Base-by-base conservation (phyloP, 345 rosid species). In the Hevea brasiliensis region DNA sequence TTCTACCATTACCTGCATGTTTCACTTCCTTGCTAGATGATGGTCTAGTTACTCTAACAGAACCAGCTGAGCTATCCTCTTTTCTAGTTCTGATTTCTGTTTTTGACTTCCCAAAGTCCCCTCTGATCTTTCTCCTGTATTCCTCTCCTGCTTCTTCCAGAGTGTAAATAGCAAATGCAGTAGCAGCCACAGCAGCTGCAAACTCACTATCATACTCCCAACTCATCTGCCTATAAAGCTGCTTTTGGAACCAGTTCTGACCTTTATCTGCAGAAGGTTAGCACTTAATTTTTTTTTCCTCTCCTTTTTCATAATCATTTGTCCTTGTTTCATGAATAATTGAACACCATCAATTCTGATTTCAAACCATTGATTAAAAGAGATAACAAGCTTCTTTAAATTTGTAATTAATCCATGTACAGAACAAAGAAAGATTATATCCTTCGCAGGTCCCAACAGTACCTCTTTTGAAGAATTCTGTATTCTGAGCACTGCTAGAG, bases 131-230 rank as follows among this genome's bases (percentile, higher is more conserved):
- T 70, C 80, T 79, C 32, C 67, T 60, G 17, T 64, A 24, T 41
- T 74, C 72, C 23, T 56, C 72, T 65, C 75, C 82, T 3, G 80
- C 79, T 70, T 84, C 92, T 44, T 88, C 90, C 20, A 73, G 45
- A 2, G 86, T 74, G 75, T 40, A 61, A 32, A 90, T 71, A 45
- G 85, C 80, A 37, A 76, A 87, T 59, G 95, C 85, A 57, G 78
- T 81, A 8, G 93, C 95, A 41, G 90, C 93, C 44, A 89, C 89
- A 51, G 91, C 88, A 58, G 73, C 72, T 44, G 89, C 87, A 45
- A 77, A 83, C 78, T 86, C 88, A 3, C 61, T 3, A 61, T 74
- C 79, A 51, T 78, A 76, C 37, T 71, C 61, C 67, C 35, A 20
- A 41, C 70, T 84, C 83, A 78, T 83, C 72, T 74, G 67, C 80